These are phyloP conservation scores for Aotearoamyces nothofagi DNA, from an alignment of 2,329 filamentous ascomycete species.

Conservation along the genomic window DNA sequence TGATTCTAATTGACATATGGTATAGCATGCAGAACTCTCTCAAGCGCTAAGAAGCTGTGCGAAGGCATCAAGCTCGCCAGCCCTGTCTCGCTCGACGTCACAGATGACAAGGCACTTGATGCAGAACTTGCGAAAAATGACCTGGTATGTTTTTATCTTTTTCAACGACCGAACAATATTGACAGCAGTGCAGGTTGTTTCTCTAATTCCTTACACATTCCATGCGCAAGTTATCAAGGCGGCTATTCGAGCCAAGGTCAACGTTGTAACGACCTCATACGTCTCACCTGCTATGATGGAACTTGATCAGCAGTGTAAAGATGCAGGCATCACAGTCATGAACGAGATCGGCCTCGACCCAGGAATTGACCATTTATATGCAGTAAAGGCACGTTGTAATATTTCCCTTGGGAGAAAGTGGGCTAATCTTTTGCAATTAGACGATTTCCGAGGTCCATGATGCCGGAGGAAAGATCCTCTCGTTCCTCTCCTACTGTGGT, in stretches of 20 bases:
- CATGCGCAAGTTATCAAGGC: constrained; percentile 84
- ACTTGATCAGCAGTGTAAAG: constrained; percentile 69
- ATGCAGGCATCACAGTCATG: constrained; percentile 90
- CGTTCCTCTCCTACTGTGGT: constrained; percentile 76
- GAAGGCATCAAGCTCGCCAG: constrained; percentile 56
- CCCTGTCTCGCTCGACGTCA: constrained; percentile 76
- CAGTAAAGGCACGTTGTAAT: too few relatives aligned
- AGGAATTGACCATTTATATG: constrained; percentile 58
- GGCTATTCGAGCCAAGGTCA: constrained; percentile 84
- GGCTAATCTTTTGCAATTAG: too few relatives aligned
- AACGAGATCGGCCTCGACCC: constrained; percentile 83
- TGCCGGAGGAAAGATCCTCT: constrained; percentile 69
- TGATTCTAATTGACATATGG: constrained; percentile 3
- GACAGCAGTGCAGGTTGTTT: too few relatives aligned
- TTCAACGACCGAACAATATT: too few relatives aligned
- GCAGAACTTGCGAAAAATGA: constrained; percentile 67
- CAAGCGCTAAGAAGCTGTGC: constrained; percentile 59
- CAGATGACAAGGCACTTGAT: constrained; percentile 60
- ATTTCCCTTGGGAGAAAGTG: too few relatives aligned
- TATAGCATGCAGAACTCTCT: constrained; percentile 67
- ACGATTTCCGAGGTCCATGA: constrained; percentile 80
- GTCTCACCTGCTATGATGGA: constrained; percentile 86
- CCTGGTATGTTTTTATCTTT: too few relatives aligned
- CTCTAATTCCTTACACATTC: constrained; percentile 82
- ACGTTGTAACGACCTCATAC: constrained; percentile 92